Percentiles rank a stretch among this genome's conserved stretches.
These are phyloP conservation scores for Hypoxylon sp. DNA, from an alignment of 2,329 filamentous ascomycete genomes.

Conservation along the genomic window DNA sequence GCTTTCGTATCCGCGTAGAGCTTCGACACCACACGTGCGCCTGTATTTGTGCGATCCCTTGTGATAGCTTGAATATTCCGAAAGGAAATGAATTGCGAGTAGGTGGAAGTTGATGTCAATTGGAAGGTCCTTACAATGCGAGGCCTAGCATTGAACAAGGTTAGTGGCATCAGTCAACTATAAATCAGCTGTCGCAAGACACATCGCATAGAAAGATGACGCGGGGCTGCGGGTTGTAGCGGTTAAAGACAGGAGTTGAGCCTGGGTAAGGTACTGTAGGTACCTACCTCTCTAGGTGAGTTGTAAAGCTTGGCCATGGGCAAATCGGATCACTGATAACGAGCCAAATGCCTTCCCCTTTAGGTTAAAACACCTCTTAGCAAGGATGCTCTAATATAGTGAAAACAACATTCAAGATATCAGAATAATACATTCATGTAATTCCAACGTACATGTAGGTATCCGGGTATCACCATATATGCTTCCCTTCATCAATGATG, in stretches of 20 bases:
- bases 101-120: conserved; percentile 2
- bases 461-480: conserved; percentile 32
- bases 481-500: conserved; percentile 17
- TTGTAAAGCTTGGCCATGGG: conserved; percentile 1
- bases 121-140: not conserved
- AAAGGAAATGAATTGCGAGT: not conserved
- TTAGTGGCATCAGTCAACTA: conserved; percentile 7
- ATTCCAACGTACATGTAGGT: too few relatives aligned
- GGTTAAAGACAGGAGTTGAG: conserved; percentile 15
- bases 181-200: too few relatives aligned
- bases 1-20: conserved; percentile 25
- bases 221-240: conserved; percentile 16
- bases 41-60: too few relatives aligned
- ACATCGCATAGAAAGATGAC: too few relatives aligned
- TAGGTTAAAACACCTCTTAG: conserved; percentile 6
- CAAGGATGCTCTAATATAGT: too few relatives aligned
- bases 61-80: too few relatives aligned
- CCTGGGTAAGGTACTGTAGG: too few relatives aligned
- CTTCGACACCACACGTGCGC: conserved; percentile 15
- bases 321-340: conserved; percentile 21
- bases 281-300: too few relatives aligned
- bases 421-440: conserved; percentile 5
- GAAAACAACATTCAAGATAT: not conserved
- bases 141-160: conserved; percentile 7
- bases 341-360: conserved; percentile 24